Evolutionary conservation across 2,329 filamentous ascomycete species (phyloP).

Genomic region (Nannizziopsis barbatae): DNA sequence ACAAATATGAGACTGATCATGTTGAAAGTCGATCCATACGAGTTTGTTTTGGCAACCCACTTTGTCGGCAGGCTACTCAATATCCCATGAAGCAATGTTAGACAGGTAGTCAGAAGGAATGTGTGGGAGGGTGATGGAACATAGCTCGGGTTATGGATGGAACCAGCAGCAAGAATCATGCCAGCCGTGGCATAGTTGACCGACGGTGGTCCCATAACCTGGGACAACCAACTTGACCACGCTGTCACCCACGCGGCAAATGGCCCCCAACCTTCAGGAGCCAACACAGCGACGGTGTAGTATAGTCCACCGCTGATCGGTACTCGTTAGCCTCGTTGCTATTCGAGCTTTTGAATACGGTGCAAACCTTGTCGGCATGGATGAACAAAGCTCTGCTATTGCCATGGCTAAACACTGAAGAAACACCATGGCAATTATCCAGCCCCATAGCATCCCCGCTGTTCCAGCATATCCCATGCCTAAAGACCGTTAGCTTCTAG

Average conservation of each 20-base stretch:
- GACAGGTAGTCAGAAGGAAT: conserved; percentile 54
- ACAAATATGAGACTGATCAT: conserved; percentile 55
- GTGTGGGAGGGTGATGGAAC: conserved; percentile 54
- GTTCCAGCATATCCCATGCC: conserved; percentile 46
- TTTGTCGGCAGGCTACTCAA: conserved; percentile 61
- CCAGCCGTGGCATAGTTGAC: conserved; percentile 56
- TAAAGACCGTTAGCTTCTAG: conserved; percentile 9
- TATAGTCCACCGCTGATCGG: conserved; percentile 53
- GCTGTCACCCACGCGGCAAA: conserved; percentile 58
- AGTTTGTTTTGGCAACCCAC: conserved; percentile 61
- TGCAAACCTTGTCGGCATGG: conserved; percentile 54
- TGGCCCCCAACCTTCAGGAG: conserved; percentile 53
- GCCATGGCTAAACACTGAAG: conserved; percentile 59
- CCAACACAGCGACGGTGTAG: conserved; percentile 61
- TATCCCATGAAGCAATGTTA: conserved; percentile 56
- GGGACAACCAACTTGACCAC: conserved; percentile 60
- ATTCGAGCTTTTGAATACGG: background rate
- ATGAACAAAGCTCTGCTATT: conserved; percentile 61
- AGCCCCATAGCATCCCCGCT: conserved; percentile 63
- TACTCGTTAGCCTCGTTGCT: background rate
- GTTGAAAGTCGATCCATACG: conserved; percentile 59
- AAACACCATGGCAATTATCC: conserved; percentile 61
- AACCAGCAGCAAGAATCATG: conserved; percentile 60
- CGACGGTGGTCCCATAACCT: conserved; percentile 54
- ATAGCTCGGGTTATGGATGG: conserved; percentile 57